Base-by-base conservation (phyloP, 2,329 filamentous ascomycete species). In the Colletotrichum sansevieriae region DNA sequence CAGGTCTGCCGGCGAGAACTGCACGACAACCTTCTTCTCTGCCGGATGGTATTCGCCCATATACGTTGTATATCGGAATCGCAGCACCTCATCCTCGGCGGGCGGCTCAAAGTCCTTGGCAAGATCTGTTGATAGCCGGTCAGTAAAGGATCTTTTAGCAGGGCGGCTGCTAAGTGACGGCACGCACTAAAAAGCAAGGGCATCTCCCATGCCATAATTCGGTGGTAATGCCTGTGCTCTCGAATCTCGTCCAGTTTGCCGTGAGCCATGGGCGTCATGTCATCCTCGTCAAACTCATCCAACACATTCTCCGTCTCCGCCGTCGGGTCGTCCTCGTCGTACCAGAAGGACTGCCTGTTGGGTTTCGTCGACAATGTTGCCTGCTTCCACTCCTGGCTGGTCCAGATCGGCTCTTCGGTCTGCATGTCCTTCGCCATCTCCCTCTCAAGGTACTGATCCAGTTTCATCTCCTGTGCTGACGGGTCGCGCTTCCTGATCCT, bases 41-140 rank as follows among this genome's bases (percentile, higher is more conserved):
- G 95, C 94, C 0, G 96, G 95, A 82, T 99, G 97, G 64, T 88
- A 84, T 81, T 98, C 96, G 75, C 95, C 95, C 87, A 99, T 91
- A 82, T 98, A 98, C 43, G 92, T 95, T 15, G 96, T 99, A 84
- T 97, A 98, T 75, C 96, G 91, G 89, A 98, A 99, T 75, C 95
- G 92, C 66, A 99, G 88, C 52, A 94, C 89, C 74, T 92, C 86
- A 52, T 89, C 80, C 35, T 85, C 79, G 13, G 87, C 85, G 2
- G 95, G 94, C 3, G 90, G 88, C 70, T 86, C 82, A 78, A 97
- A 98, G 18, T 93, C 91, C 80, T 93, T 93, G 63, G 93, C 91
- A 71, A 96, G 87, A 78, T 95, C 93, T 97, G 76, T 57, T 44
- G 35, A 60, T 9, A 22, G n/a, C 64, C 12, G 44, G 72, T 74